phyloP scores from a whole-genome alignment of 805 yeast genomes.

The Jamesozyma piceae region DNA sequence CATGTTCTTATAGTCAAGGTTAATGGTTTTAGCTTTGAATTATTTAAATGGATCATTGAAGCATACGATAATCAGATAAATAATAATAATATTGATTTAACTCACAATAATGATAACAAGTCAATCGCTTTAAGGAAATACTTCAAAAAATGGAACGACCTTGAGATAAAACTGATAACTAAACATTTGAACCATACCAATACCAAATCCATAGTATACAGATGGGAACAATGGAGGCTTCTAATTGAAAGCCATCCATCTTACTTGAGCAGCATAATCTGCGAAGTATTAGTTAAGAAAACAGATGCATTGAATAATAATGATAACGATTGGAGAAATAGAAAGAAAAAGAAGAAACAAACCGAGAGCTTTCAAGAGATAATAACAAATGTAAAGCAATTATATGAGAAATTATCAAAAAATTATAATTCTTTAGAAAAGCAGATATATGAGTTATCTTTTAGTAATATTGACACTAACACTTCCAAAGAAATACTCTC shows the following conservation, averaged over 20 bases:
- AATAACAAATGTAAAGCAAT: conserved; percentile 1
- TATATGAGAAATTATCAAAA: neutral
- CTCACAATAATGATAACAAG: neutral
- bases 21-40: conserved; percentile 13
- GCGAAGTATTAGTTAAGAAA: neutral
- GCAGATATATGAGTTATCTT: conserved; percentile 1
- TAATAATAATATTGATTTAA: neutral
- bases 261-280: conserved; percentile 5
- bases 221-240: conserved; percentile 14
- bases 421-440: neutral
- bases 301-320: conserved; percentile 1
- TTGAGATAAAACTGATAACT: conserved; percentile 10
- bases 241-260: conserved; percentile 9
- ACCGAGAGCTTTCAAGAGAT: conserved; percentile 6
- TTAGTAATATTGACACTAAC: neutral
- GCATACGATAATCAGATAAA: conserved; percentile 3
- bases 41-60: conserved; percentile 10
- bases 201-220: conserved; percentile 6
- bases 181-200: conserved; percentile 10
- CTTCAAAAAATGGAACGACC: conserved; percentile 10
- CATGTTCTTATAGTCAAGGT: conserved; percentile 12
- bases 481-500: neutral
- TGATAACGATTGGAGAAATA: conserved; percentile 12
- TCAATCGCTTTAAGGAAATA: conserved; percentile 1
- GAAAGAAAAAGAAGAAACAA: conserved; percentile 14